Base-by-base conservation (phyloP, 2,329 filamentous ascomycete genomes). In the Dothidotthia symphoricarpi region DNA sequence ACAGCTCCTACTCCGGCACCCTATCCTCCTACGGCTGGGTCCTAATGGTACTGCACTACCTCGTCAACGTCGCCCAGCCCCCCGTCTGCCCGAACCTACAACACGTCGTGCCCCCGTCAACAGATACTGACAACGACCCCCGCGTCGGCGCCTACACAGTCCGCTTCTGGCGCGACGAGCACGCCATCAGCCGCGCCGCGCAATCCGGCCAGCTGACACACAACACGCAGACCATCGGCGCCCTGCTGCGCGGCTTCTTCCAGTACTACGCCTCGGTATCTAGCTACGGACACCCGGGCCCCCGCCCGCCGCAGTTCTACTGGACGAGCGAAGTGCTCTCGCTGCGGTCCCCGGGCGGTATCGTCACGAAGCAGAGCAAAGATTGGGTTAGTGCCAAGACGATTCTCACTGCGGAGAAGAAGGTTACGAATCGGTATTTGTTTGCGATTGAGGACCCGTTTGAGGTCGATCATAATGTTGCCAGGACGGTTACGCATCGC, bases 371-470 rank as follows among this genome's bases (percentile, higher is more conserved):
- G 66, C 74, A 81, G 39, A 75, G 81, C 12, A 95, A 95, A 60
- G 86, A 84, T 1, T 96, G 90, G 90, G 86, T 84, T 0, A 83
- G 83, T n/a, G 87, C 88, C 4, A 86, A 82, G 60, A 89, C 85
- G 0, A 78, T 68, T 19, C 57, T 81, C 6, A 68, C 81, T 16
- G 78, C 83, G 43, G 58, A 66, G 34, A 86, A 85, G 52, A 86
- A 89, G 57, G 76, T 91, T 11, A 80, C 86, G 2, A 81, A 89
- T 57, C 81, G 88, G 10, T 95, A 88, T 63, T 76, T 95, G 4
- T 86, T 95, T 50, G 87, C 88, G 22, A 90, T 96, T 43, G 90
- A 95, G 61, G 90, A 95, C 62, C 90, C 90, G 0, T 95, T 95
- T 57, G 88, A 95, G 69, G 69, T 82, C 2, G 83, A 88, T 27